Conservation (phyloP, 495 filamentous ascomycete genomes). For the Pyrenula aspistea region DNA sequence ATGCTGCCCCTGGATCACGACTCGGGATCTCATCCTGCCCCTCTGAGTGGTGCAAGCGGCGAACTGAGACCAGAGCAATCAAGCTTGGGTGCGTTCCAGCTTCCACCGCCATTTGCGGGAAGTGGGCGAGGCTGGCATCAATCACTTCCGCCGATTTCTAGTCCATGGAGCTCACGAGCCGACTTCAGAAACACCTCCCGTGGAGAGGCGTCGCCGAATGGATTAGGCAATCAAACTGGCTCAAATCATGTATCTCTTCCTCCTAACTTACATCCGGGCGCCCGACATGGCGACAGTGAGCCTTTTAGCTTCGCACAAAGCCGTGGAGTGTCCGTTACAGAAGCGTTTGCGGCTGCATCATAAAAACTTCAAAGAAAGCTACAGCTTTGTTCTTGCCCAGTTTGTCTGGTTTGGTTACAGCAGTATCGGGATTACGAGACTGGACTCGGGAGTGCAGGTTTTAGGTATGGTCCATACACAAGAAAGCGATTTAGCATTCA, state of each 20-base stretch:
- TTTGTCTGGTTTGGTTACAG: no score
- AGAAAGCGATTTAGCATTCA: background rate
- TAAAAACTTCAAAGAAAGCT: background rate
- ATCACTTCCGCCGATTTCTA: background rate
- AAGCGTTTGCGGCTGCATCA: background rate
- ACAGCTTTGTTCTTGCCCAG: background rate
- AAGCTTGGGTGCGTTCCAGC: background rate
- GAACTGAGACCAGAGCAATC: background rate
- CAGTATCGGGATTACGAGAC: background rate
- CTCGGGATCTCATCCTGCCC: background rate
- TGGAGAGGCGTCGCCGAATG: background rate
- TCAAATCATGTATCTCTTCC: background rate
- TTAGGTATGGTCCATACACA: background rate
- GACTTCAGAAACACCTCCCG: background rate
- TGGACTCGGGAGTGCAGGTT: background rate
- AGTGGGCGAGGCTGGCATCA: background rate
- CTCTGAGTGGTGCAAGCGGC: background rate
- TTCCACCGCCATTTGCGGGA: background rate
- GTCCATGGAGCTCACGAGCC: background rate
- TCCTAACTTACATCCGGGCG: background rate
- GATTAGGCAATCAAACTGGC: background rate
- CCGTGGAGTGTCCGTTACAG: background rate
- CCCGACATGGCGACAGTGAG: background rate
- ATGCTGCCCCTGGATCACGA: background rate
- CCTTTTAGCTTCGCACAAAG: background rate